Conservation (phyloP, 2,329 filamentous ascomycete genomes). For the Orbilia brochopaga region DNA sequence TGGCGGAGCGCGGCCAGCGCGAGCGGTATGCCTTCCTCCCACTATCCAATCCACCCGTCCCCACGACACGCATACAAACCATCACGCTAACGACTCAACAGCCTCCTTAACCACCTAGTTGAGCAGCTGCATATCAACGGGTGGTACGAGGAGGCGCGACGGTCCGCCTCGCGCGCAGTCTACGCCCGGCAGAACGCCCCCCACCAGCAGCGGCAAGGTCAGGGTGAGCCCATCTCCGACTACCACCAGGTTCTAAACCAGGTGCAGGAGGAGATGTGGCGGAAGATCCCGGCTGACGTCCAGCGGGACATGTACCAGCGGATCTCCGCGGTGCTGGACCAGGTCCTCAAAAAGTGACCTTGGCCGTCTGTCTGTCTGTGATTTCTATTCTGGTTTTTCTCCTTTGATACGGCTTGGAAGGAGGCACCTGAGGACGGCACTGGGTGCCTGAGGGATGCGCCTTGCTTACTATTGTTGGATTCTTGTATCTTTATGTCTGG, state of each 20-base stretch:
- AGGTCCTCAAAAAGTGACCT: slow-evolving; percentile 37
- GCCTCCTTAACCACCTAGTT: slow-evolving; percentile 40
- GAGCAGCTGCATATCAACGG: slow-evolving; percentile 44
- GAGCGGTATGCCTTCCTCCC: slow-evolving; percentile 23
- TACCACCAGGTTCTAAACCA: slow-evolving; percentile 32
- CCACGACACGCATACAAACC: slow-evolving; percentile 1
- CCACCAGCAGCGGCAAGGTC: neutral
- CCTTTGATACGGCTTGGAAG: neutral
- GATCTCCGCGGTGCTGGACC: slow-evolving; percentile 31
- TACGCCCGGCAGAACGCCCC: slow-evolving; percentile 36
- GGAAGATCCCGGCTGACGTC: slow-evolving; percentile 43
- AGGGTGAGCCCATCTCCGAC: slow-evolving; percentile 38
- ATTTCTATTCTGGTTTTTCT: slow-evolving; percentile 1
- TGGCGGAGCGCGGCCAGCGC: slow-evolving; percentile 34
- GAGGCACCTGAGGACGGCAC: slow-evolving; percentile 4
- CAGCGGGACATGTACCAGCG: slow-evolving; percentile 47
- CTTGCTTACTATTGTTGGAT: slow-evolving; percentile 1
- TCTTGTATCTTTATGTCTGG: neutral
- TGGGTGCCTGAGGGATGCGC: slow-evolving; percentile 3
- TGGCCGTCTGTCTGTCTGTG: neutral
- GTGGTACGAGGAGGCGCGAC: slow-evolving; percentile 44
- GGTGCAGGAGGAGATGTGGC: slow-evolving; percentile 44
- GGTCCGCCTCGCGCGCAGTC: slow-evolving; percentile 29
- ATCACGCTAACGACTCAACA: slow-evolving; percentile 5
- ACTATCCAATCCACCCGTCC: neutral